Percentiles rank a stretch among this genome's conserved stretches.
These are phyloP conservation scores for Leptographium galeiforme DNA, from an alignment of 2,329 filamentous ascomycete species.

Conservation along the genomic window DNA sequence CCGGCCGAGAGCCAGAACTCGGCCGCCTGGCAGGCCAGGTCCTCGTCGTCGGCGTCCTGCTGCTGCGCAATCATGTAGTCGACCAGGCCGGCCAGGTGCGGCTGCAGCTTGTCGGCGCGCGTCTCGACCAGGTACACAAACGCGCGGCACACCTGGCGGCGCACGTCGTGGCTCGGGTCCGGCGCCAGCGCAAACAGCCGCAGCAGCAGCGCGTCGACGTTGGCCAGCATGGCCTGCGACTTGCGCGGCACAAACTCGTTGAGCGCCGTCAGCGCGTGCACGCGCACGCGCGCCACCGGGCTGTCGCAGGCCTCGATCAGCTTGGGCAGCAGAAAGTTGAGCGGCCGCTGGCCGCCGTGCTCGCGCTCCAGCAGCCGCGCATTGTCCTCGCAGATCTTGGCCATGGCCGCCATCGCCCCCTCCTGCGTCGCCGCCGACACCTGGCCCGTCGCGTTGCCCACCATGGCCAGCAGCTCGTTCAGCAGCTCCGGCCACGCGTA, in stretches of 20 bases:
- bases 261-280: constrained; percentile 68
- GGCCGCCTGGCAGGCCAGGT: constrained; percentile 84
- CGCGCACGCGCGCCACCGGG: constrained; percentile 61
- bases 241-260: constrained; percentile 85
- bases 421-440: constrained; percentile 65
- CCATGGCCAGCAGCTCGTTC: constrained; percentile 65
- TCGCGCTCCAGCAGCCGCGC: constrained; percentile 73
- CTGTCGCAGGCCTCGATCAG: constrained; percentile 77
- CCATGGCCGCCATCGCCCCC: constrained; percentile 81
- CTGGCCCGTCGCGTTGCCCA: constrained; percentile 59
- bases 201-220: constrained; percentile 68
- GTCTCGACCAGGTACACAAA: constrained; percentile 89
- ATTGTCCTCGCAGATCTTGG: constrained; percentile 97
- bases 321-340: constrained; percentile 81
- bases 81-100: constrained; percentile 76
- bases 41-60: constrained; percentile 69
- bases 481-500: constrained; percentile 85
- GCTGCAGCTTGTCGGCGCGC: constrained; percentile 76
- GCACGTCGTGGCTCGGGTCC: constrained; percentile 68
- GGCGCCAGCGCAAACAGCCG: constrained; percentile 70
- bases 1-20: constrained; percentile 96
- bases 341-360: constrained; percentile 74
- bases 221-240: constrained; percentile 66
- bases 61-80: constrained; percentile 91
- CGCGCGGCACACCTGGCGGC: constrained; percentile 82